These are phyloP conservation scores for Candolleomyces efflorescens DNA, from an alignment of 768 basidiomycete genomes.

Conservation along the genomic window DNA sequence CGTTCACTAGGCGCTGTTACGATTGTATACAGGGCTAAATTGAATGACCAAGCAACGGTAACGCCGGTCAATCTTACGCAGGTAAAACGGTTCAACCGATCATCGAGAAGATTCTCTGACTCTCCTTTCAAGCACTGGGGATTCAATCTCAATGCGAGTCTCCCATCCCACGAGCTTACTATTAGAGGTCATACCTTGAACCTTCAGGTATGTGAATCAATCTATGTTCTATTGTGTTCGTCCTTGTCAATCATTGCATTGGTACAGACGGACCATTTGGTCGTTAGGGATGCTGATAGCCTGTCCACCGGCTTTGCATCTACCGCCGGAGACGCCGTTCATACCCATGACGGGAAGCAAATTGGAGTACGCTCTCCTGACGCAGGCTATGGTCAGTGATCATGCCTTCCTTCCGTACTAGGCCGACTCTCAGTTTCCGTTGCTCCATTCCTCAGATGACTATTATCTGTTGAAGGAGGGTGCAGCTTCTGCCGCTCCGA, in stretches of 20 bases:
- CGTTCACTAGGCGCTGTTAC: slow-evolving; percentile 60
- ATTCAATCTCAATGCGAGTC: slow-evolving; percentile 74
- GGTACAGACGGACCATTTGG: slow-evolving; percentile 48
- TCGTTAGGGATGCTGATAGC: slow-evolving; percentile 44
- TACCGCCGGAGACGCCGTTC: slow-evolving; percentile 41
- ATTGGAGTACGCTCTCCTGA: slow-evolving; percentile 58
- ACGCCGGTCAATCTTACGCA: slow-evolving; percentile 77
- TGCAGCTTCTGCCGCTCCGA: slow-evolving; percentile 35
- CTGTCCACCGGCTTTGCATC: slow-evolving; percentile 54
- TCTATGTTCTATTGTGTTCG: background rate
- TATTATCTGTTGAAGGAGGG: slow-evolving; percentile 53
- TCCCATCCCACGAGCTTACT: slow-evolving; percentile 31
- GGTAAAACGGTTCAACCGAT: slow-evolving; percentile 32
- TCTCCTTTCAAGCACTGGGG: slow-evolving; percentile 62
- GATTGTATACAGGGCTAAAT: slow-evolving; percentile 65
- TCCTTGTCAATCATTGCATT: background rate
- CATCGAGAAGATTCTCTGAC: background rate
- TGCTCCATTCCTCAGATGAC: slow-evolving; percentile 42
- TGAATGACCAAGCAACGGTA: slow-evolving; percentile 48
- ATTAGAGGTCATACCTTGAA: slow-evolving; percentile 48
- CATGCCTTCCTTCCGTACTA: background rate
- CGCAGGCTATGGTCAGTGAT: slow-evolving; percentile 52
- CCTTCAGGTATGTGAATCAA: slow-evolving; percentile 29
- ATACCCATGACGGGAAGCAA: slow-evolving; percentile 44
- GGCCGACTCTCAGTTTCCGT: slow-evolving; percentile 2